Evolutionary conservation across 495 filamentous ascomycete genomes (phyloP).

Genomic region (Aspergillus avenaceus): DNA sequence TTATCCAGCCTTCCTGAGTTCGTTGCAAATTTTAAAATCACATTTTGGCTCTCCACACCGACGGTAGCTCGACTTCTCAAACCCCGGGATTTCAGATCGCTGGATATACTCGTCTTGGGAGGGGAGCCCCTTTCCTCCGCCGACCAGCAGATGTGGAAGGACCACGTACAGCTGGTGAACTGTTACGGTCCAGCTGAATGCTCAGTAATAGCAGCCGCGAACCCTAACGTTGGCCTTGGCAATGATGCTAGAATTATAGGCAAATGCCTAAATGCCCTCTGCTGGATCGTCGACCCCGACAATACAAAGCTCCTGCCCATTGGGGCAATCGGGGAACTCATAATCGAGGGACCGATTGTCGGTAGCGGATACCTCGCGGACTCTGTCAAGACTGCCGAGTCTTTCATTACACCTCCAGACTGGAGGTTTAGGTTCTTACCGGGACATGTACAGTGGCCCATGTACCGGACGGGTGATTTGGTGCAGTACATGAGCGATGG

Average conservation of each 20-base stretch:
- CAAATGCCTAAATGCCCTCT: too few species aligned
- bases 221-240: not conserved
- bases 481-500: not conserved
- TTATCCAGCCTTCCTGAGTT: not conserved
- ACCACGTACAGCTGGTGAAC: constrained; percentile 6
- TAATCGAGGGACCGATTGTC: not conserved
- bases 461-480: constrained; percentile 8
- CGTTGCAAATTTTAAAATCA: not conserved
- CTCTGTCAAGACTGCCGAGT: not conserved
- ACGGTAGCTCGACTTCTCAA: constrained; percentile 18
- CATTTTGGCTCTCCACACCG: constrained; percentile 5
- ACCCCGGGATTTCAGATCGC: constrained; percentile 24
- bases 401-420: not conserved
- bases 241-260: not conserved
- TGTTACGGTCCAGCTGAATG: constrained; percentile 17
- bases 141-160: not conserved
- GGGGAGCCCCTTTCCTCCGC: constrained; percentile 37
- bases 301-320: too few species aligned
- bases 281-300: too few species aligned
- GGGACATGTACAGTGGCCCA: too few species aligned
- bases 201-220: constrained; percentile 31
- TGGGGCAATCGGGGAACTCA: constrained; percentile 1
- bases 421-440: too few species aligned
- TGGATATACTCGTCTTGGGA: constrained; percentile 28
- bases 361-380: not conserved